Evolutionary conservation across 257 asterid species (phyloP), one percentile per base, ranked within the genome.

Genomic region (Penstemon newberryi): DNA sequence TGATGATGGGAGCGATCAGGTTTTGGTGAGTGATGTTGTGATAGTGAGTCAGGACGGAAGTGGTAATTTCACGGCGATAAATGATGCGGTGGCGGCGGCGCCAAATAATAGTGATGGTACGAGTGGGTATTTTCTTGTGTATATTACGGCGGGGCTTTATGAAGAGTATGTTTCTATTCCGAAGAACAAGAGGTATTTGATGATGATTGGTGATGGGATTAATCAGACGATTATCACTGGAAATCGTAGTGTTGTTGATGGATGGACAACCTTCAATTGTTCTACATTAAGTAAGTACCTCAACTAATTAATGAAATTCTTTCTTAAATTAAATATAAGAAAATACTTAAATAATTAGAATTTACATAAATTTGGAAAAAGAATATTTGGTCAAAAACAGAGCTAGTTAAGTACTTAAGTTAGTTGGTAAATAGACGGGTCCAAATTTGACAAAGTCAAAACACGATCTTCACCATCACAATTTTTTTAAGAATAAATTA

Each of bases 151-250:
- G 0, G 98, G 98, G 8, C 77, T 80, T n/a, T 89, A 92, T 5
- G 84, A 84, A 66, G 98, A 92, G 47, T 92, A 92, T 52, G 80
- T 92, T 0, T 56, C 82, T 36, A 72, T 92, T 60, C 78, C 81
- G 0, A 84, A 76, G 76, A 83, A 83, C 79, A 83, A 89, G 77
- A 85, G 49, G 55, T 81, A 86, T 53, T 4, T 92, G 66, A 77
- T 92, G 92, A 80, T 89, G 94, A 60, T 89, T 38, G 98, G 98
- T 0, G 96, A 85, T 9, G 98, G 96, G 7, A 87, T 89, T 9
- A 84, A 83, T 7, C 77, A 74, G 15, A 92, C 98, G 0, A 73
- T 89, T 43, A 80, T 92, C 25, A 87, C 96, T 0, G 96, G 96
- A 2, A 89, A 77, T 51, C 95, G 64, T 12, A 92, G 66, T 78